Evolutionary conservation across 768 basidiomycete genomes (phyloP).

Genomic region (Sporobolomyces pararoseus): DNA sequence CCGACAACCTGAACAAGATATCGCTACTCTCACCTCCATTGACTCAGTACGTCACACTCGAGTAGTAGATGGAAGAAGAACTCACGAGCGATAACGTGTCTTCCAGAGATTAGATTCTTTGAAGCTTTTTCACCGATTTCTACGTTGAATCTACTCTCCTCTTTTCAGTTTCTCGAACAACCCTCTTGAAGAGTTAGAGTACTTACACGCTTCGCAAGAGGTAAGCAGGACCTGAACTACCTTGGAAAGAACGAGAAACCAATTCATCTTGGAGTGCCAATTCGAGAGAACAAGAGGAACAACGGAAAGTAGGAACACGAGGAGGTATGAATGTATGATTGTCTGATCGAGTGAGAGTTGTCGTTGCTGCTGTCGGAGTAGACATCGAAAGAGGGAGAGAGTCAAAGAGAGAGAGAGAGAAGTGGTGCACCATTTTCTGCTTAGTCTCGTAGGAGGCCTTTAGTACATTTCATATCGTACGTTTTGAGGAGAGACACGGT

Average conservation of each 20-base stretch:
- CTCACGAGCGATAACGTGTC: constrained; percentile 29
- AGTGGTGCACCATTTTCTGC: too few species aligned
- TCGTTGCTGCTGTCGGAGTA: background rate
- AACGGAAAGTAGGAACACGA: constrained; percentile 21
- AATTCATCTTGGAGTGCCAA: constrained; percentile 30
- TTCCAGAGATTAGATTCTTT: constrained; percentile 25
- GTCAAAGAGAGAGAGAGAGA: background rate
- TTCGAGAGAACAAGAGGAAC: constrained; percentile 26
- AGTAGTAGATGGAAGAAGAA: background rate
- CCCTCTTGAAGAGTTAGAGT: too few species aligned
- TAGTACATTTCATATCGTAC: too few species aligned
- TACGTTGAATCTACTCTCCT: constrained; percentile 16
- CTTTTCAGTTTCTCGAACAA: background rate
- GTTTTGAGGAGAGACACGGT: too few species aligned
- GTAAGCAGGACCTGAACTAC: constrained; percentile 16
- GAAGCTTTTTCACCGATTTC: background rate
- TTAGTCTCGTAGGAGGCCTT: too few species aligned
- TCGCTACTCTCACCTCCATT: background rate
- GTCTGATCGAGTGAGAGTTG: constrained; percentile 1
- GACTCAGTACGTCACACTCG: too few species aligned
- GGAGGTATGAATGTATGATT: constrained; percentile 15
- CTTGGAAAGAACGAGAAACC: constrained; percentile 22
- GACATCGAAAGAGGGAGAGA: background rate
- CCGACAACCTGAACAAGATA: constrained; percentile 13
- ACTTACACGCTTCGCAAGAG: constrained; percentile 29